phyloP scores from a whole-genome alignment of 1,284 basidiomycete species.

The Violaceomyces palustris region DNA sequence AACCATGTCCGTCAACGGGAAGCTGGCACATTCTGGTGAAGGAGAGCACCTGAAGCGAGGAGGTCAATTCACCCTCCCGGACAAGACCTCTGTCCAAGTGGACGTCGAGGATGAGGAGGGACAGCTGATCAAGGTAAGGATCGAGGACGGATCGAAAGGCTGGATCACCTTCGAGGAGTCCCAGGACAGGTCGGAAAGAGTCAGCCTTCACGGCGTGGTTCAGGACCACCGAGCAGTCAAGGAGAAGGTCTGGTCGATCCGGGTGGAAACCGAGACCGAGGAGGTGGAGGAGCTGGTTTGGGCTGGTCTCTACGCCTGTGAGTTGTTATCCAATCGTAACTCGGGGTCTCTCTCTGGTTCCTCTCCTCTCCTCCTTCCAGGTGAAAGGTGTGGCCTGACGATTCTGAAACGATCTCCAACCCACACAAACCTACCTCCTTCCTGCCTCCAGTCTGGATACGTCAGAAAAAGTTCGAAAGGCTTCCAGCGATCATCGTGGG shows the following conservation, averaged over 20 bases:
- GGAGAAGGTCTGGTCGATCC: slow-evolving; percentile 14
- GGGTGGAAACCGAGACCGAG: not conserved
- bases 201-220: slow-evolving; percentile 21
- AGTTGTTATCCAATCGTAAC: too few species aligned
- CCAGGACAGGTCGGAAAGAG: not conserved
- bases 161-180: not conserved
- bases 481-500: slow-evolving; percentile 3
- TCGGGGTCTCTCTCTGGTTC: too few species aligned
- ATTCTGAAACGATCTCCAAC: not conserved
- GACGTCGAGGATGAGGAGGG: too few species aligned
- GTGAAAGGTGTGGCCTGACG: not conserved
- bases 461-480: slow-evolving; percentile 14
- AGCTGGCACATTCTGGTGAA: too few species aligned
- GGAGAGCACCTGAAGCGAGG: too few species aligned
- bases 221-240: slow-evolving; percentile 16
- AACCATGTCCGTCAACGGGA: too few species aligned
- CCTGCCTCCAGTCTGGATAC: slow-evolving; percentile 18
- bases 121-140: too few species aligned
- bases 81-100: too few species aligned
- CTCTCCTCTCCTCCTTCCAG: too few species aligned
- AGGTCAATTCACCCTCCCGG: too few species aligned
- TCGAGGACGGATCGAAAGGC: too few species aligned
- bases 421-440: not conserved
- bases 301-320: slow-evolving; percentile 19
- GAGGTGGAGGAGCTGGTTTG: slow-evolving; percentile 4